Evolutionary conservation across 768 basidiomycete species (phyloP), one percentile per base, ranked within the genome.

Genomic region (Lentinula aciculospora): DNA sequence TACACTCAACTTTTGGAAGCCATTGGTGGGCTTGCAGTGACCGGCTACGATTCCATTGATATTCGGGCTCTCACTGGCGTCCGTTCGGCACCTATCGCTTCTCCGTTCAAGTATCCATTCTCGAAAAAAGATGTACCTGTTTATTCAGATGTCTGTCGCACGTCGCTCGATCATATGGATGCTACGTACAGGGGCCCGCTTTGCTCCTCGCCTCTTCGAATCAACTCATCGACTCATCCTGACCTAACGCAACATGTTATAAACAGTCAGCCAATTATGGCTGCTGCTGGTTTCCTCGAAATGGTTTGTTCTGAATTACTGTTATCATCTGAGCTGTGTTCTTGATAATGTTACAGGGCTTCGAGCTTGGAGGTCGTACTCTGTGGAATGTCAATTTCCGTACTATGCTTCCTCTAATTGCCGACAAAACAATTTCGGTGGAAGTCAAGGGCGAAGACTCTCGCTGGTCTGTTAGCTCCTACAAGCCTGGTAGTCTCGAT

Each of bases 191-290:
- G 32, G 19, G 53, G 53, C 25, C 53, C 53, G 9, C 53, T 55
- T 15, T 39, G 53, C n/a, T 44, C 40, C 27, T 29, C 36, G 15
- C 37, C 36, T 19, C 39, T 55, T 4, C 23, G 67, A 8, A 49
- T 76, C 36, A 75, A 67, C 47, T 31, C 51, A 2, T 37, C 59
- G n/a, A 70, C 69, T 0, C 68, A 70, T 50, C 68, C 75, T 1
- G 68, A 69, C 27, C 62, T 76, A 12, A 69, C 73, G 0, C 67
- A 74, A n/a, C 74, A 76, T 56, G 58, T 75, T 31, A 72, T 76
- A 39, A 70, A 69, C n/a, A 69, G 69, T 6, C 70, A 73, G 8
- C 66, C 71, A 2, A 72, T 76, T 12, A 71, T 76, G 69, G 72
- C 74, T 13, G 73, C 71, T 9, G 68, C 74, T 10, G 74, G 74